Base-by-base conservation (phyloP, 1,284 basidiomycete genomes). In the Lentinula novae-zelandiae region DNA sequence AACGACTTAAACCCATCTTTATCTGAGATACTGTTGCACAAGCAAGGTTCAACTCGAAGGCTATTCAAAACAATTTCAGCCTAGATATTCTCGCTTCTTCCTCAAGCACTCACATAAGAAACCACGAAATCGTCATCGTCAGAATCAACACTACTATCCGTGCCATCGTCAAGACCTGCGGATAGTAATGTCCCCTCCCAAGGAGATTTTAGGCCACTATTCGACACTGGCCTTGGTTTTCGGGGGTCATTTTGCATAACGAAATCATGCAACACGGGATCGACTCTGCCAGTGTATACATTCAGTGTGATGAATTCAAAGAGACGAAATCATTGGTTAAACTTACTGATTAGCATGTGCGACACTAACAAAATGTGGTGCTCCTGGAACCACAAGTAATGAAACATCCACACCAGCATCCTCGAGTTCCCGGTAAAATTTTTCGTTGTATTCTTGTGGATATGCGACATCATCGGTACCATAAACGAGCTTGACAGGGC, bases 381-480 rank as follows among this genome's bases (percentile, higher is more conserved):
- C 68, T 17, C 64, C 68, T 0, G 63, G 53, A n/a, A 72, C 58
- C 27, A 65, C 62, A 7, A 66, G 60, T 9, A 73, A 53, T 17
- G 63, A 53, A 3, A 65, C 69, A 5, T 69, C 42, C 22, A 69
- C 62, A 3, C 70, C 70, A 34, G 70, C 70, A 8, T 67, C 65
- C 46, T 63, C 60, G 17, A 73, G 55, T 2, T 62, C 33, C 27
- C 63, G 54, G 46, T 63, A 56, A 34, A 71, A 66, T 46, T 68
- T 66, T n/a, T 67, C 60, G 9, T 64, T 65, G 39, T 67, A 64
- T 42, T 67, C 62, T n/a, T 67, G 49, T 6, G 63, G 53, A 58
- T 73, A 73, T n/a, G 68, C 69, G 27, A 73, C 65, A 54, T 71
- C 69, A 13, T 67, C 67, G 3, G 64, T 60, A 49, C 69, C 70